phyloP scores from a whole-genome alignment of 345 rosid species.

The Pseudoturritis turrita region DNA sequence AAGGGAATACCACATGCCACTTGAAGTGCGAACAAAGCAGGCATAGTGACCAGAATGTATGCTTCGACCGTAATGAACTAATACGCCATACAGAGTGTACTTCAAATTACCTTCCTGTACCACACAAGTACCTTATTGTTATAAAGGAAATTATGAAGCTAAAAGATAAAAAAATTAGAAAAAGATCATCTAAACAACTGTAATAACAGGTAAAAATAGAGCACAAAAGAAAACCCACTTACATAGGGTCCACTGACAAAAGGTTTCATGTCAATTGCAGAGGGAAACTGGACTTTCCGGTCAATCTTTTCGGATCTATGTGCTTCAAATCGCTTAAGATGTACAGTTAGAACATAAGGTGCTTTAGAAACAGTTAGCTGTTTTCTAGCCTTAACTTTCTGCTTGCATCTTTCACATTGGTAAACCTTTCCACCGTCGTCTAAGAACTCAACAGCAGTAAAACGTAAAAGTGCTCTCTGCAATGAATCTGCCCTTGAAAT shows the following conservation, averaged over 20 bases:
- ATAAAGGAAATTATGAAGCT: neutral
- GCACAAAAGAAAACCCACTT: constrained; percentile 36
- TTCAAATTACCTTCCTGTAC: constrained; percentile 84
- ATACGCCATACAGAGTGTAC: constrained; percentile 88
- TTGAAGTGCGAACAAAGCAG: constrained; percentile 90
- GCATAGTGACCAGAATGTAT: constrained; percentile 88
- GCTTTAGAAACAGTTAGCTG: constrained; percentile 84
- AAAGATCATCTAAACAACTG: neutral
- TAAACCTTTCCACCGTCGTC: constrained; percentile 93
- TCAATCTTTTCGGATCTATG: constrained; percentile 73
- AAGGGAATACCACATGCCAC: constrained; percentile 88
- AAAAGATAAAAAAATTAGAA: neutral
- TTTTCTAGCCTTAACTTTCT: constrained; percentile 81
- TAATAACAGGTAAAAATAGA: neutral
- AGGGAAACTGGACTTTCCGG: constrained; percentile 60
- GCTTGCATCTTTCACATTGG: constrained; percentile 81
- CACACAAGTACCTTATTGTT: neutral
- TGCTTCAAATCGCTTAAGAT: constrained; percentile 85
- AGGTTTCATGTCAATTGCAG: constrained; percentile 73
- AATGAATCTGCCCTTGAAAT: constrained; percentile 76
- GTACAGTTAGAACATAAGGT: constrained; percentile 78
- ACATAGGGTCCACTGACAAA: constrained; percentile 75
- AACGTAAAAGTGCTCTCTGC: constrained; percentile 65
- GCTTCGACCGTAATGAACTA: constrained; percentile 88
- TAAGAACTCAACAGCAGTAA: constrained; percentile 68